These are phyloP conservation scores for Krasilnikovozyma curviuscula DNA, from an alignment of 768 basidiomycete species.

Conservation along the genomic window DNA sequence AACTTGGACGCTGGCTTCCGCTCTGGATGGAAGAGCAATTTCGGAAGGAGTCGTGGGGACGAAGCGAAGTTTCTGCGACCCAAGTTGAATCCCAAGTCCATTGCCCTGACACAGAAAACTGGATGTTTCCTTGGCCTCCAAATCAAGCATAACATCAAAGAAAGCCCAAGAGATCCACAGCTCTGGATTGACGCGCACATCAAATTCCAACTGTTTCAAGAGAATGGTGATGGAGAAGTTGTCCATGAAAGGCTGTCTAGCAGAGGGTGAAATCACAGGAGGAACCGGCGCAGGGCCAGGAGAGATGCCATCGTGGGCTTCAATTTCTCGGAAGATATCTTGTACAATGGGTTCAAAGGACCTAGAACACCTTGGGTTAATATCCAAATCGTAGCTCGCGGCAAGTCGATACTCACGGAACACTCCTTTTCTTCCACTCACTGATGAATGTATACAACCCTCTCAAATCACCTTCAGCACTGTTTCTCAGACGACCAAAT, in stretches of 20 bases:
- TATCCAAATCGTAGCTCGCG: neutral
- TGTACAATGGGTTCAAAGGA: constrained; percentile 39
- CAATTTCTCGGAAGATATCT: constrained; percentile 45
- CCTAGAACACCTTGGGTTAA: neutral
- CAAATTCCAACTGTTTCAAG: constrained; percentile 7
- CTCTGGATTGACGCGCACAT: constrained; percentile 13
- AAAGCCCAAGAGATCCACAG: constrained; percentile 14
- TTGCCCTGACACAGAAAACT: no score
- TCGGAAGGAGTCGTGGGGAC: constrained; percentile 4
- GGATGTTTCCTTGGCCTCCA: no score
- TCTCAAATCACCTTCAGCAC: constrained; percentile 62
- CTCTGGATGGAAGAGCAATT: neutral
- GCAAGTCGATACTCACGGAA: constrained; percentile 35
- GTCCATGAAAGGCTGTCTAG: neutral
- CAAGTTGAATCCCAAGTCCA: constrained; percentile 8
- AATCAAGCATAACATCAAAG: neutral
- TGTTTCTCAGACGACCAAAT: constrained; percentile 7
- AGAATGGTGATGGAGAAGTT: constrained; percentile 2
- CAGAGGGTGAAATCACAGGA: neutral
- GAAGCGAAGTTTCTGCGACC: constrained; percentile 13
- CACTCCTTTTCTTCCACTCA: constrained; percentile 62
- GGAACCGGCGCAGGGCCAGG: neutral
- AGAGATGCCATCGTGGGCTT: constrained; percentile 16
- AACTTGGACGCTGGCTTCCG: neutral
- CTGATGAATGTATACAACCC: constrained; percentile 58